A percentile compares a stretch with the other conserved stretches of the same genome.
Evolutionary conservation across 345 rosid species (phyloP).

Genomic region (Populus deltoides): DNA sequence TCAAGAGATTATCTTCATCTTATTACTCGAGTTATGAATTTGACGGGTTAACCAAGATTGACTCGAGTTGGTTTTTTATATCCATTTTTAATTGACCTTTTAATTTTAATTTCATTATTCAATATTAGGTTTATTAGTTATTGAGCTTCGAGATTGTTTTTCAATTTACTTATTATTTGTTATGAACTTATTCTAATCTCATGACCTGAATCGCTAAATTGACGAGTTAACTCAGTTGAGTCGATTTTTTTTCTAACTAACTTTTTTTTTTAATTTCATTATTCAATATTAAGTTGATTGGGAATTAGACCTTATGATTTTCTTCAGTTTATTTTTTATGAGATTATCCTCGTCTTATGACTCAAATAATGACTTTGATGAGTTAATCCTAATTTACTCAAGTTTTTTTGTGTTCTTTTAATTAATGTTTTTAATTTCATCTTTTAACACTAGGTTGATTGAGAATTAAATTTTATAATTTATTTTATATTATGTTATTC

Average conservation of each 20-base stretch:
- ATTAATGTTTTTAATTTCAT: too few relatives aligned
- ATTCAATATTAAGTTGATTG: accelerated
- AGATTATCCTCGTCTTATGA: accelerated
- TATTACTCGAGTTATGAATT: accelerated
- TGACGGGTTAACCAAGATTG: accelerated
- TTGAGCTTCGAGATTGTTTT: too few relatives aligned
- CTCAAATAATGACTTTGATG: accelerated
- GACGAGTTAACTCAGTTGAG: accelerated
- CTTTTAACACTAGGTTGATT: accelerated
- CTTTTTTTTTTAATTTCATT: too few relatives aligned
- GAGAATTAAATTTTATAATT: too few relatives aligned
- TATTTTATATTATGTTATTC: accelerated
- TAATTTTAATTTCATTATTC: too few relatives aligned
- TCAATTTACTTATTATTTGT: too few relatives aligned
- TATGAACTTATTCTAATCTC: accelerated
- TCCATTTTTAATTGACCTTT: too few relatives aligned
- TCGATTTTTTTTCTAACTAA: too few relatives aligned
- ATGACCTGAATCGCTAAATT: accelerated
- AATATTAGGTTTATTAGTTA: too few relatives aligned
- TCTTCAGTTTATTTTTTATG: accelerated
- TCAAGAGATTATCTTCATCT: accelerated
- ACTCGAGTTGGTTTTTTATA: too few relatives aligned
- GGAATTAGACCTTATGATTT: too few relatives aligned
- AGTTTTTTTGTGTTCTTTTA: too few relatives aligned
- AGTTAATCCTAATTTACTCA: accelerated